A percentile compares a stretch with the other conserved stretches of the same genome.
Evolutionary conservation across 352 stramenopile species (phyloP).

Genomic region (Phytophthora pini): DNA sequence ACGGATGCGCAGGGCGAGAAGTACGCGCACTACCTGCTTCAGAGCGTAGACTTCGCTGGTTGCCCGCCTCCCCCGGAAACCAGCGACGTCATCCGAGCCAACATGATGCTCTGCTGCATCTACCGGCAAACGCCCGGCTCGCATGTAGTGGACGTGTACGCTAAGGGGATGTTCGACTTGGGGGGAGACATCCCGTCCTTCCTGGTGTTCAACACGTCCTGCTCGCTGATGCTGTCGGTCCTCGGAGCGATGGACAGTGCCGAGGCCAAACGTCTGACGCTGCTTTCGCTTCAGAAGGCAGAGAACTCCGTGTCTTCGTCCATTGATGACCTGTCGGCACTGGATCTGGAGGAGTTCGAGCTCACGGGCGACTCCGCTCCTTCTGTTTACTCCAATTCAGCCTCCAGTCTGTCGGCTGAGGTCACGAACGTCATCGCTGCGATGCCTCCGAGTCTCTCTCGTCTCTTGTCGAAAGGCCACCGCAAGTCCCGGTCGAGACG

Average conservation of each 20-base stretch:
- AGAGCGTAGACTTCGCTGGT: constrained; percentile 53
- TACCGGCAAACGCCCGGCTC: constrained; percentile 45
- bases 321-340: constrained; percentile 16
- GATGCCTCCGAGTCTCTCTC: constrained; percentile 16
- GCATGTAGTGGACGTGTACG: constrained; percentile 50
- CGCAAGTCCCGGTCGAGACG: constrained; percentile 24
- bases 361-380: constrained; percentile 6
- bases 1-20: constrained; percentile 40
- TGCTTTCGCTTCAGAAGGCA: constrained; percentile 32
- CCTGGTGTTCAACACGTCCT: constrained; percentile 52
- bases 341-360: constrained; percentile 26
- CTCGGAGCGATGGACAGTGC: constrained; percentile 35
- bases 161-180: constrained; percentile 63
- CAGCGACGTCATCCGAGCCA: constrained; percentile 45
- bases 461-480: constrained; percentile 21
- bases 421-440: constrained; percentile 4
- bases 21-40: constrained; percentile 57
- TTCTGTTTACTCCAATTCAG: constrained; percentile 21
- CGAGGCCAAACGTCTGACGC: constrained; percentile 56
- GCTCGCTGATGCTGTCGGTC: constrained; percentile 49
- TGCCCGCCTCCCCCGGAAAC: constrained; percentile 44
- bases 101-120: constrained; percentile 68
- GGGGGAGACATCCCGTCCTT: constrained; percentile 49
- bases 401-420: constrained; percentile 24
- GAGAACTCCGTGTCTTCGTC: constrained; percentile 14